phyloP scores from a whole-genome alignment of 2,329 filamentous ascomycete species.

The Tothia fuscella region DNA sequence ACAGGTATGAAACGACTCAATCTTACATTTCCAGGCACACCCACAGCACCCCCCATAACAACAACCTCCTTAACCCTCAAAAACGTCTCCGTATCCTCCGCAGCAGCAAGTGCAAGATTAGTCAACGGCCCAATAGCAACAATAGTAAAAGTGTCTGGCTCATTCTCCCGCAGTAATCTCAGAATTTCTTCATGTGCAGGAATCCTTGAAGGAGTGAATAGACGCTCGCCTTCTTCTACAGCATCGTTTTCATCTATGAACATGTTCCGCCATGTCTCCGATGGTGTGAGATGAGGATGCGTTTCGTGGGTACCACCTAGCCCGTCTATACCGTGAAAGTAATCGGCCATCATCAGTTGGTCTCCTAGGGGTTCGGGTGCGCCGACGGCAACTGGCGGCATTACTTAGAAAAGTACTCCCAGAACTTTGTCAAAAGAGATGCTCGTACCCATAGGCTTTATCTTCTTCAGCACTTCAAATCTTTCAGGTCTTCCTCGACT shows the following conservation, averaged over 20 bases:
- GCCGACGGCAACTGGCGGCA: conserved; percentile 57
- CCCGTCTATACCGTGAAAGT: conserved; percentile 33
- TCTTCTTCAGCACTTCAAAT: conserved; percentile 59
- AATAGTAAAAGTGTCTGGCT: conserved; percentile 75
- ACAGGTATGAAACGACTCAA: background rate
- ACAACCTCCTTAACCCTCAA: conserved; percentile 80
- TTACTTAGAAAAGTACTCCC: conserved; percentile 2
- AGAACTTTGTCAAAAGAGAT: background rate
- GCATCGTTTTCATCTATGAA: conserved; percentile 21
- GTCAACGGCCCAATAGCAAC: conserved; percentile 83
- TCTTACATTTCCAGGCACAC: conserved; percentile 60
- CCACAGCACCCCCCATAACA: conserved; percentile 86
- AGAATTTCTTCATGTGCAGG: conserved; percentile 80
- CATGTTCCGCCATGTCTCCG: conserved; percentile 2
- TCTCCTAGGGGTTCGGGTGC: conserved; percentile 78
- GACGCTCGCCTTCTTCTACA: conserved; percentile 22
- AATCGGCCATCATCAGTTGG: conserved; percentile 48
- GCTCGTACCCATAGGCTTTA: conserved; percentile 53
- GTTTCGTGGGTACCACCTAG: conserved; percentile 36
- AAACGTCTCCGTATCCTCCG: conserved; percentile 81
- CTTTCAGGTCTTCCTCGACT: conserved; percentile 53
- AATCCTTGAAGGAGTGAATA: conserved; percentile 63
- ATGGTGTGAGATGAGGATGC: conserved; percentile 10
- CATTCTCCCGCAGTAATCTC: conserved; percentile 70
- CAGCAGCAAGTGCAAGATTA: conserved; percentile 82